Evolutionary conservation across 2,329 filamentous ascomycete species (phyloP).

Genomic region (Xylariales sp.): DNA sequence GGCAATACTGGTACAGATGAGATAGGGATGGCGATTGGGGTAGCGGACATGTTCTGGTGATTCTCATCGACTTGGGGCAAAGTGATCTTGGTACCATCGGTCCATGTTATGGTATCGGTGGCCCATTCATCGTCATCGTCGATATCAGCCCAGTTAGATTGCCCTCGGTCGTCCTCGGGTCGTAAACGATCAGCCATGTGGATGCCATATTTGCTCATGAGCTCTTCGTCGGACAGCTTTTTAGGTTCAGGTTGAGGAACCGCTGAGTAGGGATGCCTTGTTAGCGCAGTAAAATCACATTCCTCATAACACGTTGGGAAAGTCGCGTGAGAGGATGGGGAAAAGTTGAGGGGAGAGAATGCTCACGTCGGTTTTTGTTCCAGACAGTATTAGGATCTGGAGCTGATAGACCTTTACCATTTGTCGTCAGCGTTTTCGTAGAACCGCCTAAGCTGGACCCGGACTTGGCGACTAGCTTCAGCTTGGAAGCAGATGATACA

Average conservation of each 20-base stretch:
- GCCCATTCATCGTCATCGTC: slow-evolving; percentile 88
- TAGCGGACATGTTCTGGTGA: slow-evolving; percentile 18
- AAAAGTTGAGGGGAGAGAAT: neutral
- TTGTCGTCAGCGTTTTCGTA: slow-evolving; percentile 42
- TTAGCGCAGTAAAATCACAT: too few species aligned
- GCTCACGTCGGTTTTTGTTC: slow-evolving; percentile 83
- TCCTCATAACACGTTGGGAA: neutral
- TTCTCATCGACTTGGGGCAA: slow-evolving; percentile 59
- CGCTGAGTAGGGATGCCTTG: too few species aligned
- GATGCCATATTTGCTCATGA: slow-evolving; percentile 79
- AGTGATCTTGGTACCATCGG: slow-evolving; percentile 79
- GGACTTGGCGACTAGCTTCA: slow-evolving; percentile 72
- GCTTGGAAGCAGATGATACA: slow-evolving; percentile 52
- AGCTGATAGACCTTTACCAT: slow-evolving; percentile 54
- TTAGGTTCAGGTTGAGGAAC: slow-evolving; percentile 66
- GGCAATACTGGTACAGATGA: slow-evolving; percentile 14
- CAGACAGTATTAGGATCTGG: slow-evolving; percentile 74
- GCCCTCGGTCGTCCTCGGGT: slow-evolving; percentile 72
- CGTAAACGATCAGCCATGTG: slow-evolving; percentile 77
- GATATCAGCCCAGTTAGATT: slow-evolving; percentile 85
- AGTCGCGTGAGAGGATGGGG: neutral
- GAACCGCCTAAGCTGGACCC: slow-evolving; percentile 56
- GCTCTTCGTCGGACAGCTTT: slow-evolving; percentile 81
- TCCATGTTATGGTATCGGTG: slow-evolving; percentile 82
- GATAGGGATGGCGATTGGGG: slow-evolving; percentile 22